Conservation (phyloP, 1,284 basidiomycete genomes). For the Lignosus rhinocerotis region DNA sequence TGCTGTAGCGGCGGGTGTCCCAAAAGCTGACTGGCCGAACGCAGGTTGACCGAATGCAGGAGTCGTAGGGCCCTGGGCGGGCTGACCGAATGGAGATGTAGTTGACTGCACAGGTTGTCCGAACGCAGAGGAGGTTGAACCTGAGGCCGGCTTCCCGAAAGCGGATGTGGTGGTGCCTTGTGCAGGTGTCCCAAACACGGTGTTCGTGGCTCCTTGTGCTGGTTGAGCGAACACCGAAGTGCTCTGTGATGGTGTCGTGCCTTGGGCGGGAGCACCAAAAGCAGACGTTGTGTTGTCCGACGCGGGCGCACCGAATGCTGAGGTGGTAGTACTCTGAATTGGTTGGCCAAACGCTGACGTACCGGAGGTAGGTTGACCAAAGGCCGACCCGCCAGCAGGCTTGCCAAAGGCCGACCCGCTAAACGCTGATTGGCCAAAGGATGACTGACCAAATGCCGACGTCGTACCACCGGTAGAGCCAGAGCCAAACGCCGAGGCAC, state of each 20-base stretch:
- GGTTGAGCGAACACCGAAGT: constrained; percentile 33
- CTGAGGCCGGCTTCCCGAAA: constrained; percentile 22
- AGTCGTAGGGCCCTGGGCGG: constrained; percentile 31
- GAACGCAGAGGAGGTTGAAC: constrained; percentile 31
- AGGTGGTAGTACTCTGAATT: constrained; percentile 3
- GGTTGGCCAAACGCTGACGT: constrained; percentile 38
- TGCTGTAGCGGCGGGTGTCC: constrained; percentile 28
- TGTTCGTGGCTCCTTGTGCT: constrained; percentile 11
- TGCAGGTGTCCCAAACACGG: constrained; percentile 32
- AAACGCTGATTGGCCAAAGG: constrained; percentile 35
- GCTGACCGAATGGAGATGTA: constrained; percentile 33
- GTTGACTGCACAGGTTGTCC: constrained; percentile 26
- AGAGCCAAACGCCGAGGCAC: constrained; percentile 38
- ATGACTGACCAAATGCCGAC: constrained; percentile 30
- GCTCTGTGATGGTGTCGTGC: constrained; percentile 25
- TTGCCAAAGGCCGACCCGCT: constrained; percentile 34
- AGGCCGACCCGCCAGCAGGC: constrained; percentile 26
- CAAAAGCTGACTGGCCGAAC: constrained; percentile 29
- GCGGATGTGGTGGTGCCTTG: constrained; percentile 19
- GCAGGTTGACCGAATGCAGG: constrained; percentile 35
- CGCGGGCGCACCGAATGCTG: constrained; percentile 12
- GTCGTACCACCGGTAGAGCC: constrained; percentile 33
- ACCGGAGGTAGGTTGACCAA: constrained; percentile 29
- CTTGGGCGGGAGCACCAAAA: constrained; percentile 10
- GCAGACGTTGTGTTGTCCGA: constrained; percentile 9